Base-by-base conservation (phyloP, 495 filamentous ascomycete species). In the Collariella sp. region DNA sequence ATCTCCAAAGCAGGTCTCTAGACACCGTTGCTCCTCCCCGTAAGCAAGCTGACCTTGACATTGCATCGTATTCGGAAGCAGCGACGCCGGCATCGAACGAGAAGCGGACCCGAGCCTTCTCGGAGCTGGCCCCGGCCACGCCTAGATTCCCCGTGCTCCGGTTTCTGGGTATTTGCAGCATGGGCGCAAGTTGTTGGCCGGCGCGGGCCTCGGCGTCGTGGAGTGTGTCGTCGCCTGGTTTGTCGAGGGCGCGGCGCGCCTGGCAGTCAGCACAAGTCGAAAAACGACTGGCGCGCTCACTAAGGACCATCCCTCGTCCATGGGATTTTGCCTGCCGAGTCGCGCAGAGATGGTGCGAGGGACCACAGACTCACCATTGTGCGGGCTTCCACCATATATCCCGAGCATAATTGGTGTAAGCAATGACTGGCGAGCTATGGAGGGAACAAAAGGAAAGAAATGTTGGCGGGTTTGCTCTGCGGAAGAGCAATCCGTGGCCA, bases 111-210 rank as follows among this genome's bases (percentile, higher is more conserved):
- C 77, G 69, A 39, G 71, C 55, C 55, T 63, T 72, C 35, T 75
- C 72, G 23, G 70, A 62, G 41, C 31, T 61, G 60, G 72, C 68
- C 31, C 60, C 61, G 38, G 70, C 61, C 54, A 76, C 66, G 22
- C 78, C 68, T 23, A 87, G 76, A 61, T 82, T 84, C 19, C 82
- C 73, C 20, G 81, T 80, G 60, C 82, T 85, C 54, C 74, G 72
- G 70, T 82, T 83, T 69, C 79, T 85, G 57, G 76, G 87, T 49
- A 87, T 72, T 49, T 74, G 71, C 43, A 77, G 44, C 7, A 69
- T 46, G 24, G 71, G 67, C 44, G 64, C 22, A 29, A 75, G 69
- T 49, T 64, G 59, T 53, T 46, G 55, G 23, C 63, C 60, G 46
- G 56, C 62, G 51, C 61, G 64, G 38, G 67, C 62, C 52, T 72